phyloP scores from a whole-genome alignment of 441 rosid genomes.

The Populus hybrid region DNA sequence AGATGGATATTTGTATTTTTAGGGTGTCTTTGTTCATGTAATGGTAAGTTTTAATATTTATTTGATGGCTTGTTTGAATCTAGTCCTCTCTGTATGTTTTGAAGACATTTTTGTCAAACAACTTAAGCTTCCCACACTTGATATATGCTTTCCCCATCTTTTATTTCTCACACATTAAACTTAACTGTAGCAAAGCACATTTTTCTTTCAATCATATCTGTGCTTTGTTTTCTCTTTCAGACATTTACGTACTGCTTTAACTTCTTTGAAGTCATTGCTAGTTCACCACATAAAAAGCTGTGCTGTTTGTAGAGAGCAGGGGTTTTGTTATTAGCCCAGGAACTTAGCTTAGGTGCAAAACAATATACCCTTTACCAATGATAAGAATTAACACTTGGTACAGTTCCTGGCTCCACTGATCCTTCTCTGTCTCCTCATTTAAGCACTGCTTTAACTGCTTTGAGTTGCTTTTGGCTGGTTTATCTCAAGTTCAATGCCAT shows the following conservation, averaged over 20 bases:
- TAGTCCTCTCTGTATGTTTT: neutral
- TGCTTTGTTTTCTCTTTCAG: neutral
- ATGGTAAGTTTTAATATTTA: neutral
- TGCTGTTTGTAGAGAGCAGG: neutral
- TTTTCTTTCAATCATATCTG: neutral
- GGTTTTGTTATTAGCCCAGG: neutral
- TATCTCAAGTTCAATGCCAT: neutral
- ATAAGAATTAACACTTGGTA: neutral
- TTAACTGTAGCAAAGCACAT: neutral
- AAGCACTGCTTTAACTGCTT: neutral
- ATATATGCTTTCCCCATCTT: neutral
- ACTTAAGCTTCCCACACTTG: neutral
- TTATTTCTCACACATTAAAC: neutral
- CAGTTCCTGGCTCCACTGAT: neutral
- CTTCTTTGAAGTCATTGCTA: neutral
- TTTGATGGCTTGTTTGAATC: neutral
- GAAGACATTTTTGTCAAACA: neutral
- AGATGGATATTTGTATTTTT: neutral
- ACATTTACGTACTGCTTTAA: neutral
- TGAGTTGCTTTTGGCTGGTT: neutral
- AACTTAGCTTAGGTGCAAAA: neutral
- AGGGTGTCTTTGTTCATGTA: neutral
- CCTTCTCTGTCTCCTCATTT: neutral
- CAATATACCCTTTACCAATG: neutral
- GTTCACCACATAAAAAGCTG: neutral